Conservation (phyloP, 2,329 filamentous ascomycete species). For the Ciborinia camelliae region DNA sequence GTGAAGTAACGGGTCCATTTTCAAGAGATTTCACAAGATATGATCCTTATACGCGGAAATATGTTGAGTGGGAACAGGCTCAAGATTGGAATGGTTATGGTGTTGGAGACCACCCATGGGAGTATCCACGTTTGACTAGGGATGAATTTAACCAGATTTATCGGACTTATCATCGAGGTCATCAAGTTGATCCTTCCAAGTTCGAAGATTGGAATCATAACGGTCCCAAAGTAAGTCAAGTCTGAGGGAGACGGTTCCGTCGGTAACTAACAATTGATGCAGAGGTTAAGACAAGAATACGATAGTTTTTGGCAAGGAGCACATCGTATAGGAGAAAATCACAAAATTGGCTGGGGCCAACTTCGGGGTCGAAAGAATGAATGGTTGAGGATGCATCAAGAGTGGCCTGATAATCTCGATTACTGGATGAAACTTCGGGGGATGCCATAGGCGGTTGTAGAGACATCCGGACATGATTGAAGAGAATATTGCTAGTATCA, state of each 20-base stretch:
- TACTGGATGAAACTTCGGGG: constrained; percentile 17
- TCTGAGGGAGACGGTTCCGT: neutral
- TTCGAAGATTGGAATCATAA: constrained; percentile 31
- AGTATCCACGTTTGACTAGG: constrained; percentile 32
- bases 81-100: constrained; percentile 26
- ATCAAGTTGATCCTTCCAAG: constrained; percentile 20
- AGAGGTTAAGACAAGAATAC: constrained; percentile 33
- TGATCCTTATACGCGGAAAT: constrained; percentile 33
- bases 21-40: constrained; percentile 29
- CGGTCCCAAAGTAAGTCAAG: constrained; percentile 31
- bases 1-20: constrained; percentile 17
- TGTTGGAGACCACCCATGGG: constrained; percentile 14
- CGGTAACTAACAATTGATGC: constrained; percentile 5
- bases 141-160: constrained; percentile 27
- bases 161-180: constrained; percentile 12
- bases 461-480: no score
- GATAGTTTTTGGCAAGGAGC: constrained; percentile 35
- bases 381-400: constrained; percentile 23
- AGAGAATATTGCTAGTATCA: no score
- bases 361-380: constrained; percentile 11
- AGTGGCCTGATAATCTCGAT: constrained; percentile 21
- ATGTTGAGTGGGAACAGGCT: constrained; percentile 28
- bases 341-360: neutral
- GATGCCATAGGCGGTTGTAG: neutral
- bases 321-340: constrained; percentile 31